phyloP scores from a whole-genome alignment of 345 rosid species.

The Citrus glauca region DNA sequence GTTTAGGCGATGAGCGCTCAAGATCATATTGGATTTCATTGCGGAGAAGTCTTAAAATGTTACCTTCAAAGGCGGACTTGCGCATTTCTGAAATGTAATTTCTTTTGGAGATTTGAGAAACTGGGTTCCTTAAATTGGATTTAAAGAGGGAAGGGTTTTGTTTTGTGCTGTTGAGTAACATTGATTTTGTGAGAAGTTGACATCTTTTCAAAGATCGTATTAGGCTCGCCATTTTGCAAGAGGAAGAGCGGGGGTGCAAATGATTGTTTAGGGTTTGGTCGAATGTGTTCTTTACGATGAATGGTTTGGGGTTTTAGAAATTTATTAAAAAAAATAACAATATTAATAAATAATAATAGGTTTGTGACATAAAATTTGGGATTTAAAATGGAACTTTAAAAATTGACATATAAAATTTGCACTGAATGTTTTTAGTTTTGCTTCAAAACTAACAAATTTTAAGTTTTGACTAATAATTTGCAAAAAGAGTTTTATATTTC shows the following conservation, averaged over 20 bases:
- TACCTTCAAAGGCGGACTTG: conserved; percentile 67
- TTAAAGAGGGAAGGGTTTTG: background rate
- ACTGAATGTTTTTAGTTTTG: no score
- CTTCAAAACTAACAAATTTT: no score
- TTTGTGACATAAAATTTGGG: no score
- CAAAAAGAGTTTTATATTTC: no score
- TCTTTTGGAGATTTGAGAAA: conserved; percentile 29
- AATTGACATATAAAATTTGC: no score
- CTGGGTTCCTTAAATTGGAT: background rate
- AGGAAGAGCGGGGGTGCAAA: background rate
- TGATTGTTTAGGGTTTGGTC: no score
- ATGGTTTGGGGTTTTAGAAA: no score
- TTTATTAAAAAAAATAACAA: no score
- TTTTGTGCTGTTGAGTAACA: background rate
- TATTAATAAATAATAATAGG: no score
- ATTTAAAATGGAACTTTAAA: no score
- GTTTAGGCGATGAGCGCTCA: conserved; percentile 43
- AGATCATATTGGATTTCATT: conserved; percentile 70
- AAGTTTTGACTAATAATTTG: no score
- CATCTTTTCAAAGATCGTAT: background rate
- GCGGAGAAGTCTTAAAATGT: conserved; percentile 56
- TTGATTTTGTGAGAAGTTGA: conserved; percentile 2
- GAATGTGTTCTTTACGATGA: no score
- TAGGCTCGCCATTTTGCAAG: background rate
- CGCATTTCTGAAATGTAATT: conserved; percentile 67